A percentile compares a stretch with the other conserved stretches of the same genome.
Evolutionary conservation across 139 green algal species (phyloP).

Genomic region (Trebouxia sp.): DNA sequence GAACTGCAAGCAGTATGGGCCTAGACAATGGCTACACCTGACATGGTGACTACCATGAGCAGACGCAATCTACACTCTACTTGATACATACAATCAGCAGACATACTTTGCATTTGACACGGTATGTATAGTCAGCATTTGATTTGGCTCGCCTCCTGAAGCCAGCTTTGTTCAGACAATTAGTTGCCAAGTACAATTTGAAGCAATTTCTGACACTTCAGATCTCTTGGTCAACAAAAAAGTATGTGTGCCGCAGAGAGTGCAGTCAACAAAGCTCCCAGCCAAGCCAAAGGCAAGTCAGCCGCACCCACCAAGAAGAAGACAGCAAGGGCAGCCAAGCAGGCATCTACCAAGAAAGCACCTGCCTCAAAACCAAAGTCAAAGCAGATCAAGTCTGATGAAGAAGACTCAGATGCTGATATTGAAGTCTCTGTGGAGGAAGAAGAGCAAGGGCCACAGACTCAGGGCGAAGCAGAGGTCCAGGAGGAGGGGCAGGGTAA

Average conservation of each 20-base stretch:
- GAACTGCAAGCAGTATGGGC: too few relatives aligned
- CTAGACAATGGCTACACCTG: too few relatives aligned
- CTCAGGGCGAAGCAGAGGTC: background rate
- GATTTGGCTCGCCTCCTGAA: too few relatives aligned
- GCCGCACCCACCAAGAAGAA: background rate
- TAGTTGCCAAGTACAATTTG: too few relatives aligned
- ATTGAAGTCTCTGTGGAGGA: constrained; percentile 2
- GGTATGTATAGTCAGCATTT: too few relatives aligned
- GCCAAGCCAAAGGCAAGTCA: background rate
- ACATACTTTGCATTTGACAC: too few relatives aligned
- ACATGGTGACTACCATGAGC: too few relatives aligned
- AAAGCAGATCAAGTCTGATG: background rate
- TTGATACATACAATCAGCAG: too few relatives aligned
- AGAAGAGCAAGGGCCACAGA: background rate
- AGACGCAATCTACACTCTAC: too few relatives aligned
- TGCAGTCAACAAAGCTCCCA: background rate
- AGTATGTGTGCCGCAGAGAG: background rate
- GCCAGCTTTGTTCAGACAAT: too few relatives aligned
- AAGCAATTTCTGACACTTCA: background rate
- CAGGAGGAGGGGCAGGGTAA: background rate
- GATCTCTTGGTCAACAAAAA: too few relatives aligned
- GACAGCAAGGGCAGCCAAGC: background rate
- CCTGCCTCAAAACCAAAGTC: background rate
- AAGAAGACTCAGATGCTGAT: constrained; percentile 1
- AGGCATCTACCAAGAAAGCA: background rate